Conservation (phyloP, 495 filamentous ascomycete genomes). For the Aspergillus wentii region DNA sequence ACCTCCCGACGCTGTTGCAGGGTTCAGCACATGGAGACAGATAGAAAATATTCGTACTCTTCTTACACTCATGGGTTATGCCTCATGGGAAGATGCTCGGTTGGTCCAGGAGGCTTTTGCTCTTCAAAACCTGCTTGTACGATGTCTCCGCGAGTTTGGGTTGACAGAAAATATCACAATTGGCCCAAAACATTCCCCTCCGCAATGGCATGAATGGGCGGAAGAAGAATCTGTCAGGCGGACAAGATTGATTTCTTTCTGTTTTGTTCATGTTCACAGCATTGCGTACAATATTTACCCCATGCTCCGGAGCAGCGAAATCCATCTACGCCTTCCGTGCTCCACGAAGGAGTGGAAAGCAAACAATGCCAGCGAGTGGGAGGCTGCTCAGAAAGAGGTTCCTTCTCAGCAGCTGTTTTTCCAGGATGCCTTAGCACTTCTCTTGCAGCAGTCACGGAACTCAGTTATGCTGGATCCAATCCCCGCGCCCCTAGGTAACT, state of each 20-base stretch:
- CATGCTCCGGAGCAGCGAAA: constrained; percentile 33
- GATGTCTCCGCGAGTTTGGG: constrained; percentile 28
- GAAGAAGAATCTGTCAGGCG: constrained; percentile 34
- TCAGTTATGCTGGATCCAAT: constrained; percentile 27
- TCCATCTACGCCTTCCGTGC: constrained; percentile 34
- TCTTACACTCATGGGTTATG: constrained; percentile 31
- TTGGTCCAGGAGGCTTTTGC: constrained; percentile 34
- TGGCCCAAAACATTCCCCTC: constrained; percentile 14
- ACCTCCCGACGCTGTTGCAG: constrained; percentile 9
- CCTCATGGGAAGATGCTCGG: constrained; percentile 34
- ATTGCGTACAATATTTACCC: constrained; percentile 37
- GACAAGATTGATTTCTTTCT: constrained; percentile 34
- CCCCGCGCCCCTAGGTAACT: constrained; percentile 34
- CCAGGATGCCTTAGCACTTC: constrained; percentile 32
- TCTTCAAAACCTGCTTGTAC: constrained; percentile 28
- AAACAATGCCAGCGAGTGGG: constrained; percentile 26
- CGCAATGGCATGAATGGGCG: constrained; percentile 35
- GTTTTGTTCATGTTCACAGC: constrained; percentile 35
- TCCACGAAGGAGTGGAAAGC: constrained; percentile 37
- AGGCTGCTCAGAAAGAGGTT: constrained; percentile 23
- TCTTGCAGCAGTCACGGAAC: constrained; percentile 27
- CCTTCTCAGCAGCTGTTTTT: constrained; percentile 33
- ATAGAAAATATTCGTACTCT: constrained; percentile 34
- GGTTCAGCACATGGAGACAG: constrained; percentile 15
- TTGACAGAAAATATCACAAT: constrained; percentile 20